phyloP scores from a whole-genome alignment of 2,329 filamentous ascomycete species.

The Madurella mycetomatis region DNA sequence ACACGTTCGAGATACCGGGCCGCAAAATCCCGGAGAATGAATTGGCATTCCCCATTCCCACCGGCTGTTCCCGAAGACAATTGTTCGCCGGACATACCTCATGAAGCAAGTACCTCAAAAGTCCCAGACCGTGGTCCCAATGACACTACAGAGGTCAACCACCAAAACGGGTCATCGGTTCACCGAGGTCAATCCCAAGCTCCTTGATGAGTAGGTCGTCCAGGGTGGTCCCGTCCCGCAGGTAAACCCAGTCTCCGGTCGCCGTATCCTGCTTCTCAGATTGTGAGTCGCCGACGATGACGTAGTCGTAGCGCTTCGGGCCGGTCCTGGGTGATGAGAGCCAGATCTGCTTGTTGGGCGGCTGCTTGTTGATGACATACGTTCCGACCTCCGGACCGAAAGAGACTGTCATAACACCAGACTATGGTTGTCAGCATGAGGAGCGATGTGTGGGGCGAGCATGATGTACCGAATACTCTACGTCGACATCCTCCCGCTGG shows the following conservation, averaged over 20 bases:
- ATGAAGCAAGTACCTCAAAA: background rate
- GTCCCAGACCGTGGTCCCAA: background rate
- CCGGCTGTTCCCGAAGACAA: too few relatives aligned
- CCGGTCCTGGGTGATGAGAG: conserved; percentile 86
- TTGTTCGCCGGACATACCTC: too few relatives aligned
- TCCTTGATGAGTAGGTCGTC: conserved; percentile 70
- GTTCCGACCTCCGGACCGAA: conserved; percentile 63
- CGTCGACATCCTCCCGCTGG: conserved; percentile 68
- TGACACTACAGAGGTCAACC: background rate
- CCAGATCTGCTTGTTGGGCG: conserved; percentile 97
- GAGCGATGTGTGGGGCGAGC: background rate
- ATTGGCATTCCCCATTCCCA: too few relatives aligned
- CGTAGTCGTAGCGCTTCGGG: conserved; percentile 92
- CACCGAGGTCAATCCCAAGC: conserved; percentile 60
- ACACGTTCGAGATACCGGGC: background rate
- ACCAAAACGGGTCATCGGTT: conserved; percentile 13
- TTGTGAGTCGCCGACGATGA: conserved; percentile 67
- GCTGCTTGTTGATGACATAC: conserved; percentile 98
- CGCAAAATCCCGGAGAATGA: background rate
- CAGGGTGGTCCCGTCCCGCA: conserved; percentile 75
- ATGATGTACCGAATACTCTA: conserved; percentile 75
- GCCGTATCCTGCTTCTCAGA: conserved; percentile 74
- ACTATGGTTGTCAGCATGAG: conserved; percentile 44
- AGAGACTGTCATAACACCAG: conserved; percentile 76
- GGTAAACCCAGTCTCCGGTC: conserved; percentile 77